Base-by-base conservation (phyloP, 225 moss, liverwort and hornwort genomes). In the Bryum argenteum region DNA sequence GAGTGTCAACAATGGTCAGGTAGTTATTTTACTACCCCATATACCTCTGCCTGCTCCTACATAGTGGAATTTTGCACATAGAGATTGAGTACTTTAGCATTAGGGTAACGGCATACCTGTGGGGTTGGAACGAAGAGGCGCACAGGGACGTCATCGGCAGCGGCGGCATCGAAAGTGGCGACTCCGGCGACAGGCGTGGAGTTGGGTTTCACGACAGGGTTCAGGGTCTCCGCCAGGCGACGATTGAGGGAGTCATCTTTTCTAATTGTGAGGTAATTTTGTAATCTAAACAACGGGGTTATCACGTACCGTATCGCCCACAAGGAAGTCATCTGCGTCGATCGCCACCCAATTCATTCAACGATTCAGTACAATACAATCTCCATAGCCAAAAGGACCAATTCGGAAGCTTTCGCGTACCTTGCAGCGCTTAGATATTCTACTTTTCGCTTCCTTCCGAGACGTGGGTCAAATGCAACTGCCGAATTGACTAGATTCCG, bases 171-270 rank as follows among this genome's bases (percentile, higher is more conserved):
- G 71, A 77, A 68, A 20, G 84, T 89, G 2, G 77, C 78, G 18
- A 90, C 87, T 41, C 90, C 92, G 19, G 81, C 76, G 24, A 80
- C 54, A 0, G 90, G 82, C 12, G 62, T 76, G 4, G 81, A 61
- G 16, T 58, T 75, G n/a, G 69, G 69, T 9, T 69, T 59, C 2
- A 76, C 0, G 21, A 17, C 50, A 47, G 8, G 57, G 52, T 40
- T 58, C 8, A 75, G 37, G 1, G 64, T 18, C 18, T 75, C 53
- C 26, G 47, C 57, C 33, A 75, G 0, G 45, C 50, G 51, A 6
- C 79, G 78, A 11, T 44, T 20, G 21, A 76, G 1, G 14, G 69
- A 65, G 69, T 76, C 75, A 37, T 83, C 69, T 19, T 57, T 75
- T 47, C 76, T 65, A 18, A 54, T 54, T 5, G 19, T 52, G 22